Evolutionary conservation across 2,329 filamentous ascomycete genomes (phyloP), one percentile per base, ranked within the genome.

Genomic region (Penicillium griseofulvum): DNA sequence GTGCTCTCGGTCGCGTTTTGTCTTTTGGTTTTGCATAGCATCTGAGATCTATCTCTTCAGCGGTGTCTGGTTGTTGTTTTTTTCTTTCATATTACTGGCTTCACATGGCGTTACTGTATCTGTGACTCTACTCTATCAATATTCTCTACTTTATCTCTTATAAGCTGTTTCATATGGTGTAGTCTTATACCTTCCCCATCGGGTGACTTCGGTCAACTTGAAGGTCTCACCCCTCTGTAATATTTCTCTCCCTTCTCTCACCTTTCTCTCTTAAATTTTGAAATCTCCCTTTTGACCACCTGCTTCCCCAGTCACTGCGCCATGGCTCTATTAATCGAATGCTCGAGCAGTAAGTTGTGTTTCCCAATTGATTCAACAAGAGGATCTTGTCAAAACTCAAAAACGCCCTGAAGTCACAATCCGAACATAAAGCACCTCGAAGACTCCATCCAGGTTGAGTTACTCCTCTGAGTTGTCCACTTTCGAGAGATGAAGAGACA

Each of bases 1-100:
- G 59, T 65, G 58, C 56, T 64, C 58, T 64, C 53, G 52, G 57
- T 65, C 57, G 58, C 59, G 60, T 64, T 58, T 57, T 54, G 51
- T 54, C 51, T 53, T 61, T 48, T 60, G 53, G 16, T 59, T 61
- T 64, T 64, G 64, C 58, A 65, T 65, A 65, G 64, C 65, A 66
- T 61, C 60, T 59, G 57, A 57, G 48, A 43, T 50, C 17, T 60
- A 62, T 62, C 52, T 64, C 59, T 57, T 62, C 60, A 63, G 63
- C 60, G 60, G 43, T 63, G 42, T 51, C 57, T 36, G 31, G 31
- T 46, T 54, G 31, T 46, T 54, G 38, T 54, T 39, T 34, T 54
- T 31, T 24, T 45, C 24, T 41, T 33, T 48, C 11, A 39, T 50
- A 44, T 53, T 38, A 48, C 19, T 51, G 52, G 31, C 19, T 52